Percentiles rank a stretch among this genome's conserved stretches.
Conservation (phyloP, 257 asterid genomes). For the Solanum piurae region DNA sequence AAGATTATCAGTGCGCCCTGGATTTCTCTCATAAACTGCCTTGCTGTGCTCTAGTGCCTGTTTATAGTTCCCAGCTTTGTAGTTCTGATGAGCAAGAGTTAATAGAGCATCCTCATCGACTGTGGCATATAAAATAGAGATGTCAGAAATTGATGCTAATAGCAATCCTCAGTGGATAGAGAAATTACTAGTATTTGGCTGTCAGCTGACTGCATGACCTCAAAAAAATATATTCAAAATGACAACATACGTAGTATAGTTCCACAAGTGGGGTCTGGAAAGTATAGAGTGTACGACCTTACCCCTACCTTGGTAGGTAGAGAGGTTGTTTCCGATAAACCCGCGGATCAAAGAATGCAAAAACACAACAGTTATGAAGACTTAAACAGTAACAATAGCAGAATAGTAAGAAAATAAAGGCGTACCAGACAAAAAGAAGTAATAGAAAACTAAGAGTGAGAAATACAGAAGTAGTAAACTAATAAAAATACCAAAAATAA, state of each 20-base stretch:
- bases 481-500: background rate
- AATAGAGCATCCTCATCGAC: conserved; percentile 79
- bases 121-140: conserved; percentile 20
- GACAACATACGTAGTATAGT: background rate
- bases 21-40: conserved; percentile 74
- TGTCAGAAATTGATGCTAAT: background rate
- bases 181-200: background rate
- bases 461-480: background rate
- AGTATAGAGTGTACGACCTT: background rate
- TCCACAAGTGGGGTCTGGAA: background rate
- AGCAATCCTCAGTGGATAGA: background rate
- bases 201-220: background rate
- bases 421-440: background rate
- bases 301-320: background rate
- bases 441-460: background rate
- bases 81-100: conserved; percentile 87
- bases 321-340: background rate
- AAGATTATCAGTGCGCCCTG: conserved; percentile 88
- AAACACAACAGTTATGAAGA: background rate
- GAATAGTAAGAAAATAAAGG: background rate
- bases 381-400: background rate
- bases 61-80: conserved; percentile 77
- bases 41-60: conserved; percentile 90
- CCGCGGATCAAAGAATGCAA: background rate
- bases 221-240: background rate